Base-by-base conservation (phyloP, 139 green algal genomes). In the Nannochloris sp. region DNA sequence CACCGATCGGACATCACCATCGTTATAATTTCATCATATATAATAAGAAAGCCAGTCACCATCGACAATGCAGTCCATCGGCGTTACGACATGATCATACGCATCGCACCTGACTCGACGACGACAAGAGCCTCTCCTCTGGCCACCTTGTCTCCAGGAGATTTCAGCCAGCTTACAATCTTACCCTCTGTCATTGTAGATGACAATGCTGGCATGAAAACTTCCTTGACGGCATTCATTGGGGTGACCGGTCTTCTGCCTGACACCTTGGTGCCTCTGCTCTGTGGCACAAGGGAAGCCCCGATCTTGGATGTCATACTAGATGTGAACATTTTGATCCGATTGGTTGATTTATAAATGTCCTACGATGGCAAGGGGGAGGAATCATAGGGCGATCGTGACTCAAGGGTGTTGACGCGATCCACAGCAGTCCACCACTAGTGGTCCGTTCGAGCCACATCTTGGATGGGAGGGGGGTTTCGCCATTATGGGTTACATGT, bases 81-180 rank as follows among this genome's bases (percentile, higher is more conserved):
- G 11, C 33, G 33, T 40, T 40, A 40, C 33, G 33, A 40, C 9
- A 12, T 40, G 33, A 40, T 40, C 33, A 40, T 11, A 29, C 3
- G 10, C 40, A n/a, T 23, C 62, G 14, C 29, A 68, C 62, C 63
- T 17, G 63, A 69, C 43, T 69, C 63, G 25, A 69, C 63, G 13
- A 99, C 93, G n/a, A 99, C 89, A 16, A 99, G 79, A 28, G 81
- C 70, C 82, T 97, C 86, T 56, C 89, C 89, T 71, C 94, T 93
- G 28, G 67, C 71, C 25, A 98, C 81, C 64, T 85, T 89, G 72
- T 98, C 93, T 49, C 92, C 92, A 6, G 87, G 83, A 20, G 59
- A 65, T 81, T 97, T 97, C 6, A 96, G 77, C 92, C 92, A 98
- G 36, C 79, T 86, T 26, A 98, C 90, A 62, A 98, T 95, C 79